Conservation (phyloP, 305 asterid genomes). For the Solanum hybrid region DNA sequence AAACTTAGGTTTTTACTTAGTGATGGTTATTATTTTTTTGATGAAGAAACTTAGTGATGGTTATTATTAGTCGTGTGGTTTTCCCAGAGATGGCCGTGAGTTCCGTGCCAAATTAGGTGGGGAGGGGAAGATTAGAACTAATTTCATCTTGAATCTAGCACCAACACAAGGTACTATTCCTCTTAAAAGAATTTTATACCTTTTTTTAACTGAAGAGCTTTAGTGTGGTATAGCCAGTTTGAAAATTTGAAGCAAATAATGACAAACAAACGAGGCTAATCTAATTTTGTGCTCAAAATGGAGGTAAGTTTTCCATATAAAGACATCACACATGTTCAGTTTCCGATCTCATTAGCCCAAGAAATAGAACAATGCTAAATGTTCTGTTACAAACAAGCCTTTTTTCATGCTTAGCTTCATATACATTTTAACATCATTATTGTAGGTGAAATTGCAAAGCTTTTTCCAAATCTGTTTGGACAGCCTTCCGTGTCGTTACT, state of each 20-base stretch:
- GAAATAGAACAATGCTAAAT: not conserved
- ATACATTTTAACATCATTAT: not conserved
- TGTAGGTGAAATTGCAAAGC: slow-evolving; percentile 48
- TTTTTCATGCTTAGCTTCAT: not conserved
- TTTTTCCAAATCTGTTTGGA: slow-evolving; percentile 46
- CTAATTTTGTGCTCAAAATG: not conserved
- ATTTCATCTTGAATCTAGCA: not conserved
- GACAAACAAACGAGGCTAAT: not conserved
- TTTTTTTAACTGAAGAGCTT: not conserved
- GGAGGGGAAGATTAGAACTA: not conserved
- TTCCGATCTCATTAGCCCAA: not conserved
- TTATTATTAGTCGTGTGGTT: not conserved
- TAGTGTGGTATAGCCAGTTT: not conserved
- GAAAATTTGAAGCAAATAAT: not conserved
- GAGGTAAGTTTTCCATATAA: not conserved
- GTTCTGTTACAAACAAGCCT: not conserved
- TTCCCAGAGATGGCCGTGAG: not conserved
- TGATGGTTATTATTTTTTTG: no score
- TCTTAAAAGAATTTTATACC: not conserved
- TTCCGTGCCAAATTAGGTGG: not conserved
- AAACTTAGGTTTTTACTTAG: not conserved
- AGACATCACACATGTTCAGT: not conserved
- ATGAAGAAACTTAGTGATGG: no score
- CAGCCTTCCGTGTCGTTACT: slow-evolving; percentile 47
- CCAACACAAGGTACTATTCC: not conserved